Conservation (phyloP, 345 rosid species). For the Gossypium anomalum region DNA sequence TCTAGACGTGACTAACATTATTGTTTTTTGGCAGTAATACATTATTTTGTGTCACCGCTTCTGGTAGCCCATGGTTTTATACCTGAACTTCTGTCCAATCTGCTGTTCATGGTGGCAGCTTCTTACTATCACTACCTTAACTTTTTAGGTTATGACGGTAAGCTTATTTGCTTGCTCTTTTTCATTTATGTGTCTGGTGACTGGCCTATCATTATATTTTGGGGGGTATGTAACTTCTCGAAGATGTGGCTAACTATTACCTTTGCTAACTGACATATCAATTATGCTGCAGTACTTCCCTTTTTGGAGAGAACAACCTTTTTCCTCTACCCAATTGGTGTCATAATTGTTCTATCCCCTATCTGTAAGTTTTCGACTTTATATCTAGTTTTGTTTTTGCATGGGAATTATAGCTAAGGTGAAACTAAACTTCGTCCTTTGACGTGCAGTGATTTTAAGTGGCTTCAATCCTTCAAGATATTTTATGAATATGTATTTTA, state of each 20-base stretch:
- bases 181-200: not conserved
- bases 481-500: slow-evolving; percentile 84
- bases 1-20: slow-evolving; percentile 10
- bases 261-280: slow-evolving; percentile 3
- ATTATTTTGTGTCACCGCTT: slow-evolving; percentile 87
- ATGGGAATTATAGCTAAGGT: not conserved
- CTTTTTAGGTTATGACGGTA: slow-evolving; percentile 97
- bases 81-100: slow-evolving; percentile 74
- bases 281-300: slow-evolving; percentile 65
- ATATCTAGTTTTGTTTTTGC: slow-evolving; percentile 1
- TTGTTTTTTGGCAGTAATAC: slow-evolving; percentile 61
- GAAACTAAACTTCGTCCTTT: not conserved
- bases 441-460: slow-evolving; percentile 74
- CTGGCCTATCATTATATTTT: not conserved
- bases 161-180: slow-evolving; percentile 20
- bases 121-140: slow-evolving; percentile 96
- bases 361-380: slow-evolving; percentile 55
- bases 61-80: slow-evolving; percentile 87
- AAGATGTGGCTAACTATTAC: slow-evolving; percentile 3
- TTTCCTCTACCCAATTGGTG: slow-evolving; percentile 92
- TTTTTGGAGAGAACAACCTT: slow-evolving; percentile 95
- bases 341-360: slow-evolving; percentile 72
- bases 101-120: slow-evolving; percentile 90
- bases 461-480: slow-evolving; percentile 99
- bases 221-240: not conserved